These are phyloP conservation scores for Neoboletus brunneissimus DNA, from an alignment of 768 basidiomycete species.

Conservation along the genomic window DNA sequence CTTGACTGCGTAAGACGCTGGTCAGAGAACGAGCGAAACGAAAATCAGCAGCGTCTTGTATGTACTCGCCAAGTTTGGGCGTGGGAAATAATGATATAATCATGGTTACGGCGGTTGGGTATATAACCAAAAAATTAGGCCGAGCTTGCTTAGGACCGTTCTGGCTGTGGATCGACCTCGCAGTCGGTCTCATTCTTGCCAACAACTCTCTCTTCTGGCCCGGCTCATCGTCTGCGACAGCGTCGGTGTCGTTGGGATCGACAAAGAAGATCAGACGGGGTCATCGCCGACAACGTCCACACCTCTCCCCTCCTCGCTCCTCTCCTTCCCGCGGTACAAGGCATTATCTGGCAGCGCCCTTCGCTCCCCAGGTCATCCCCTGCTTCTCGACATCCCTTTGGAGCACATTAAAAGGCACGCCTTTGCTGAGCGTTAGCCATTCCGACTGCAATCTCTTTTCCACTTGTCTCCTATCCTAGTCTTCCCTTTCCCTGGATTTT, in stretches of 20 bases:
- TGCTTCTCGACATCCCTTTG: constrained; percentile 29
- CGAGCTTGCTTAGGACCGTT: constrained; percentile 25
- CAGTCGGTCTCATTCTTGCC: constrained; percentile 44
- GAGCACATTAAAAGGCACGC: constrained; percentile 76
- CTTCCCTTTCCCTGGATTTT: constrained; percentile 26
- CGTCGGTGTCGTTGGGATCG: constrained; percentile 43
- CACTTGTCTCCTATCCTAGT: constrained; percentile 30
- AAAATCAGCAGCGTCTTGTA: neutral
- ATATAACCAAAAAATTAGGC: constrained; percentile 28
- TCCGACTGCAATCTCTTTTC: constrained; percentile 28
- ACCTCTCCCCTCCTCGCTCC: neutral
- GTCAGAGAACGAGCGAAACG: neutral
- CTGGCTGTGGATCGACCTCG: constrained; percentile 45
- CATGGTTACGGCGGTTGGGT: constrained; percentile 1
- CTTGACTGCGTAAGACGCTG: constrained; percentile 5
- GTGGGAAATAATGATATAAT: constrained; percentile 32
- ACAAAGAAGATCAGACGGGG: constrained; percentile 28
- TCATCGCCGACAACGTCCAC: constrained; percentile 29
- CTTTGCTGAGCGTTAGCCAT: constrained; percentile 90
- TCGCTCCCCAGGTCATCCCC: constrained; percentile 20
- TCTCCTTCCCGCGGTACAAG: constrained; percentile 17
- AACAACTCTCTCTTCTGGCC: constrained; percentile 30
- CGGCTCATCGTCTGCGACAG: constrained; percentile 40
- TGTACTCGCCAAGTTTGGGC: constrained; percentile 2
- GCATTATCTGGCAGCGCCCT: constrained; percentile 12